These are phyloP conservation scores for Sporothrix pallida DNA, from an alignment of 2,329 filamentous ascomycete species.

Conservation along the genomic window DNA sequence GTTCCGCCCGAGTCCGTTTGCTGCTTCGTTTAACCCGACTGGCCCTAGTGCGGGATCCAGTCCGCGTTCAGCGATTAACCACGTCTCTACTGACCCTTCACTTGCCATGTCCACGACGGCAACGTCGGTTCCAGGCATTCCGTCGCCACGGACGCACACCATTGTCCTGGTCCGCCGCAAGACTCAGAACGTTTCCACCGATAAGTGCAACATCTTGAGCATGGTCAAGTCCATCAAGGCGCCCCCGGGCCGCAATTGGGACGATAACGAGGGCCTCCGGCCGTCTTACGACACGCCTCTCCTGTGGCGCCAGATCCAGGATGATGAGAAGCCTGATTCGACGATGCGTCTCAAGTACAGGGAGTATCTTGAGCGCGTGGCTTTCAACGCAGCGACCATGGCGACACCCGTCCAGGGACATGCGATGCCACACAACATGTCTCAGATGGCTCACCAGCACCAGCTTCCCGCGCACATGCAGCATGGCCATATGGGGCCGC, in stretches of 20 bases:
- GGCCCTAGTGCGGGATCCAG: constrained; percentile 73
- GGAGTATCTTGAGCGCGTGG: constrained; percentile 76
- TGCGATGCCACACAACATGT: constrained; percentile 71
- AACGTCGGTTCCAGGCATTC: constrained; percentile 4
- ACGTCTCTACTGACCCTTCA: constrained; percentile 41
- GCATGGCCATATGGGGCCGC: constrained; percentile 70
- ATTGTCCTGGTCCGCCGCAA: constrained; percentile 68
- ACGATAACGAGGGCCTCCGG: constrained; percentile 80
- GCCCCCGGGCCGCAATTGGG: constrained; percentile 65
- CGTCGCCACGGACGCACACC: constrained; percentile 24
- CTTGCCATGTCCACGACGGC: constrained; percentile 37
- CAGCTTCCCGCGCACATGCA: constrained; percentile 78
- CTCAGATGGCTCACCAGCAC: constrained; percentile 79
- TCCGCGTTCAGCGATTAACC: constrained; percentile 67
- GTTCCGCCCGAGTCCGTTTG: constrained; percentile 84
- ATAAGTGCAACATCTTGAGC: constrained; percentile 65
- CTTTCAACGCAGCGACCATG: constrained; percentile 55
- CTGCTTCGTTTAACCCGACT: constrained; percentile 79
- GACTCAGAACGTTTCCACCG: constrained; percentile 71
- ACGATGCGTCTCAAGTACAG: constrained; percentile 72
- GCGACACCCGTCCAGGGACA: constrained; percentile 61
- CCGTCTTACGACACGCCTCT: constrained; percentile 83
- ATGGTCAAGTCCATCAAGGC: constrained; percentile 61
- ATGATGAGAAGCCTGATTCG: constrained; percentile 74
- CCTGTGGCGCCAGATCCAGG: constrained; percentile 77